Evolutionary conservation across 129 eudicot species (phyloP), one percentile per base, ranked within the genome.

Genomic region (Logfia minima): DNA sequence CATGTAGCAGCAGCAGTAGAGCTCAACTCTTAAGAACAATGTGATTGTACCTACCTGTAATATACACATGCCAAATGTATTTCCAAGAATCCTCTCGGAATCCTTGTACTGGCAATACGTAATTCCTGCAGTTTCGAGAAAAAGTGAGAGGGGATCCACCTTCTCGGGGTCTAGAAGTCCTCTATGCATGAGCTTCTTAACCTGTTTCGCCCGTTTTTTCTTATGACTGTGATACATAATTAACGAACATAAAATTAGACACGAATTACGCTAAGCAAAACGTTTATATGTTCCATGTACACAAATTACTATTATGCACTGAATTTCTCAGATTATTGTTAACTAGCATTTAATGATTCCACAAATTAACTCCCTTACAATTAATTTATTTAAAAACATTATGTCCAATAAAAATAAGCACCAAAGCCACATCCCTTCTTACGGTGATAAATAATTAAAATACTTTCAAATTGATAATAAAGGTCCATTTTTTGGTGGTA

Each of bases 31-130:
- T 31, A 76, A 67, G 24, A 34, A 8, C 63, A 76, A 74, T n/a
- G 13, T 35, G 73, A 68, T 70, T 31, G 70, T 58, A 29, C 32
- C 29, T 78, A 93, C 98, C 93, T 94, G 98, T 70, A 94, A 70
- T 85, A 94, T 81, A 79, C 97, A 91, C 99, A 94, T 94, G 90
- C 96, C 96, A 81, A 91, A 94, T 21, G 99, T 94, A 70, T 88
- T 91, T 23, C 99, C 99, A 24, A 94, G 90, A 78, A 91, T 77
- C 80, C 97, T 91, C 75, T 94, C 96, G 41, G 98, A 89, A 71
- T 94, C 93, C 84, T 82, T 89, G 86, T 94, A 94, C 83, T 87
- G 83, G 84, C 92, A 94, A 74, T 90, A 94, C 17, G 90, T 86
- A 76, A 91, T 86, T 28, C 87, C 93, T 8, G 83, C 84, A 9